Conservation (phyloP, 2,329 filamentous ascomycete genomes). For the Monosporascus sp. region DNA sequence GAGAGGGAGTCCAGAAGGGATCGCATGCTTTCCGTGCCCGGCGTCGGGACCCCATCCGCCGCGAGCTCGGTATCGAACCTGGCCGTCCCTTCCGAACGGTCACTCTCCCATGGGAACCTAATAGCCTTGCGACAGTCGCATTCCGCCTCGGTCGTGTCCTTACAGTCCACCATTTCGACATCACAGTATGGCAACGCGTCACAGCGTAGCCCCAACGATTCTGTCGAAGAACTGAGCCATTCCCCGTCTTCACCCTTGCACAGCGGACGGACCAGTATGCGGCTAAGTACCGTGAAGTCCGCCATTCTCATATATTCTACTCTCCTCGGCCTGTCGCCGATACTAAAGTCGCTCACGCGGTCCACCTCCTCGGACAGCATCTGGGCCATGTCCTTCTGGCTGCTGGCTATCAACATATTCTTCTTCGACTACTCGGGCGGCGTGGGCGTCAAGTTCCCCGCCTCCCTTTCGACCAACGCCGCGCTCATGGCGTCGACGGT, state of each 20-base stretch:
- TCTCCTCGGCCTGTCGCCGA: constrained; percentile 84
- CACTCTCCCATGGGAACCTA: constrained; percentile 25
- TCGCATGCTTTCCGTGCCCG: constrained; percentile 20
- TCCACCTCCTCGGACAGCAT: constrained; percentile 93
- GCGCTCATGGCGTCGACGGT: constrained; percentile 96
- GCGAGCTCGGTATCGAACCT: constrained; percentile 45
- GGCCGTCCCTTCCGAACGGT: constrained; percentile 17
- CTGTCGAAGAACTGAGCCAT: constrained; percentile 28
- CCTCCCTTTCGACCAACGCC: constrained; percentile 84
- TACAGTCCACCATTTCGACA: constrained; percentile 38
- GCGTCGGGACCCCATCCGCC: constrained; percentile 28
- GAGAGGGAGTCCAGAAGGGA: constrained; percentile 21
- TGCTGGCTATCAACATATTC: constrained; percentile 92
- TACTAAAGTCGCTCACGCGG: constrained; percentile 90
- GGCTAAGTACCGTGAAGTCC: constrained; percentile 81
- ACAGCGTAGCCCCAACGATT: constrained; percentile 23
- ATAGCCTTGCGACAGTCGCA: constrained; percentile 38
- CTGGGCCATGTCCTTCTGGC: constrained; percentile 92
- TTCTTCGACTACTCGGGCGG: constrained; percentile 93
- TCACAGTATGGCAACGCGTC: constrained; percentile 23
- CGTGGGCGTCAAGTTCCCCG: constrained; percentile 59
- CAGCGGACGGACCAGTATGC: constrained; percentile 40
- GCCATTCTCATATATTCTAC: constrained; percentile 90
- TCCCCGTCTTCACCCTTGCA: constrained; percentile 29
- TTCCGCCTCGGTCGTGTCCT: constrained; percentile 51